Evolutionary conservation across 805 yeast genomes (phyloP), one percentile per base, ranked within the genome.

Genomic region (Scheffersomyces ergatensis): DNA sequence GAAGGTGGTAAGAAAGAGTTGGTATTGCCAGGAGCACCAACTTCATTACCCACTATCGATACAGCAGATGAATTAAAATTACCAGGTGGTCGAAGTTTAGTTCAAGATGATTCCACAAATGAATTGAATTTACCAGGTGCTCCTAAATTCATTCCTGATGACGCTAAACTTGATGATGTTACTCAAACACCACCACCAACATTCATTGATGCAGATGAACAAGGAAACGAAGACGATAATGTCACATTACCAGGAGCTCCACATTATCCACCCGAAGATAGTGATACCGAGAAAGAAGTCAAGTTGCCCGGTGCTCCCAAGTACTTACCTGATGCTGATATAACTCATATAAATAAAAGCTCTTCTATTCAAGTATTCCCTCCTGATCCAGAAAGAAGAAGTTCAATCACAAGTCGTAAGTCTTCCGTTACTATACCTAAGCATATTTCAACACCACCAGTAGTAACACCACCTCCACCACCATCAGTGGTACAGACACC

Each of bases 241-340:
- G 38, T 53, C 30, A 43, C 44, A 2, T 55, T 69, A 17, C 74
- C 74, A 0, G 67, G 69, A 1, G 73, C 65, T 0, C 74, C 74
- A 2, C 67, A 61, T 36, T 58, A 64, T 38, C 49, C 57, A 5
- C 70, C 67, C 0, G 54, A 54, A 13, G 59, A 52, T 29, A 43
- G 48, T 4, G 57, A 50, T 14, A 45, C 40, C 8, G 44, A 49
- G 13, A 33, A 30, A n/a, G 46, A 45, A 11, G 13, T 68, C 15
- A 57, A 54, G 39, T 53, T 70, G 21, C 75, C 75, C 0, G 74
- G 74, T 1, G 73, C 72, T 0, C 75, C 75, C 6, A 62, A 53
- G 39, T 65, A 62, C 48, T 50, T 67, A 18, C 74, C 75, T 1
- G 70, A 65, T 39, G 70, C 62, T 32, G 74, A 67, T 32, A 34